phyloP scores from a whole-genome alignment of 495 filamentous ascomycete species.

The Staphylotrichum longicolle region DNA sequence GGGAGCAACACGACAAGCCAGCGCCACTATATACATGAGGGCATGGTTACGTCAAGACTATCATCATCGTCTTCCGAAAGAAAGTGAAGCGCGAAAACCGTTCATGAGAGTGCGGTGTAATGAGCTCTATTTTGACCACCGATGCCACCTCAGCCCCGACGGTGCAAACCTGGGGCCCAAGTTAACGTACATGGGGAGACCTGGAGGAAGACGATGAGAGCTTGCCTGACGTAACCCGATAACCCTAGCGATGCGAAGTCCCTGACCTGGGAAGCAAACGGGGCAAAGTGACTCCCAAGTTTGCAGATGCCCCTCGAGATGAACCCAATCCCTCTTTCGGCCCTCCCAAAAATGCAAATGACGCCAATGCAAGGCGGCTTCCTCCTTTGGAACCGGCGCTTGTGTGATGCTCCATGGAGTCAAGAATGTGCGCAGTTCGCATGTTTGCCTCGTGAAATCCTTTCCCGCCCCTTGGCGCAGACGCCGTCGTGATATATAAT shows the following conservation, averaged over 20 bases:
- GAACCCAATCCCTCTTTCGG: constrained; percentile 2
- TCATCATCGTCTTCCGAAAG: constrained; percentile 56
- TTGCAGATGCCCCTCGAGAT: constrained; percentile 2
- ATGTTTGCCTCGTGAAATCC: constrained; percentile 20
- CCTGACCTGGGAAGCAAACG: constrained; percentile 14
- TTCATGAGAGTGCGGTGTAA: constrained; percentile 19
- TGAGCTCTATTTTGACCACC: constrained; percentile 51
- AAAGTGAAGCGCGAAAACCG: constrained; percentile 37
- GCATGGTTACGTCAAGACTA: constrained; percentile 46
- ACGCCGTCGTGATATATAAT: constrained; percentile 38
- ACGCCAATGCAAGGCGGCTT: constrained; percentile 31
- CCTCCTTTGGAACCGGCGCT: constrained; percentile 22
- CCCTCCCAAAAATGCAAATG: constrained; percentile 33
- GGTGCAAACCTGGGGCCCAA: constrained; percentile 46
- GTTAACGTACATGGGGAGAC: constrained; percentile 77
- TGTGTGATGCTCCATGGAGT: constrained; percentile 29
- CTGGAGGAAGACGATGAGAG: constrained; percentile 67
- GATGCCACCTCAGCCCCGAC: constrained; percentile 39
- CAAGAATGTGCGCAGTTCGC: constrained; percentile 20
- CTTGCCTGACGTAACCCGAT: constrained; percentile 54
- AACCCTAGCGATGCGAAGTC: constrained; percentile 36
- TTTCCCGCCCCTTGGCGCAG: constrained; percentile 24
- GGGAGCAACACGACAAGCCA: constrained; percentile 22
- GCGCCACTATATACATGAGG: constrained; percentile 40
- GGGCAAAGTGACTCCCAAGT: constrained; percentile 13